Base-by-base conservation (phyloP, 345 rosid genomes). In the Linum trigynum region DNA sequence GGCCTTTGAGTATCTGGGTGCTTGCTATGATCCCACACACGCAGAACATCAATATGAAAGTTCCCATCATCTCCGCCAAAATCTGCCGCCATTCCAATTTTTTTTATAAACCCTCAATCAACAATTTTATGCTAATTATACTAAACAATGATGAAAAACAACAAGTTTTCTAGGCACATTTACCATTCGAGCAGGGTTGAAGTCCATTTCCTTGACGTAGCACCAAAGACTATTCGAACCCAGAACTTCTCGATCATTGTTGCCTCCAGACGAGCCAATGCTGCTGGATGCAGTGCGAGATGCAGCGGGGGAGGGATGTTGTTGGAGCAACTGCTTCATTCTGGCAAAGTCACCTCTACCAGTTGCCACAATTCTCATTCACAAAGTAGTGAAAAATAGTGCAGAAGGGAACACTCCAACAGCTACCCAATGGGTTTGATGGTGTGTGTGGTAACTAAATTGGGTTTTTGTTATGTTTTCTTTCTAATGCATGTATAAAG, bases 1-100 rank as follows among this genome's bases (percentile, higher is more conserved):
- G 81, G 1, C 86, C 91, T 51, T 86, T 69, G 10, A 72, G 69
- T 51, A 85, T 39, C 53, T 81, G 76, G 0, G 89, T 84, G 72
- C 79, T 80, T 39, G 88, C 85, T 63, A 87, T 74, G 66, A 87
- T 82, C 66, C 92, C 98, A 67, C 84, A 77, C 12, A 89, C 76
- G 66, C 89, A 81, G 59, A 84, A 86, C 92, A 89, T 79, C 66
- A 92, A 69, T 5, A 89, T 74, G 64, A 87, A 92, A n/a, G 95
- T 82, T 65, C 92, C 95, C 68, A 84, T 66, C 75, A 86, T 45
- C 82, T 92, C 98, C n/a, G 88, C 95, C 61, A 86, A 7, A 0
- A 92, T 78, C 96, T 91, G 86, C 75, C 64, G 2, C 55, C 5
- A 11, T 5, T 42, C 41, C 12, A 1, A 57, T 50, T 3, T 36